A percentile compares a stretch with the other conserved stretches of the same genome.
Conservation (phyloP, 768 basidiomycete species). For the Suillus decipiens region DNA sequence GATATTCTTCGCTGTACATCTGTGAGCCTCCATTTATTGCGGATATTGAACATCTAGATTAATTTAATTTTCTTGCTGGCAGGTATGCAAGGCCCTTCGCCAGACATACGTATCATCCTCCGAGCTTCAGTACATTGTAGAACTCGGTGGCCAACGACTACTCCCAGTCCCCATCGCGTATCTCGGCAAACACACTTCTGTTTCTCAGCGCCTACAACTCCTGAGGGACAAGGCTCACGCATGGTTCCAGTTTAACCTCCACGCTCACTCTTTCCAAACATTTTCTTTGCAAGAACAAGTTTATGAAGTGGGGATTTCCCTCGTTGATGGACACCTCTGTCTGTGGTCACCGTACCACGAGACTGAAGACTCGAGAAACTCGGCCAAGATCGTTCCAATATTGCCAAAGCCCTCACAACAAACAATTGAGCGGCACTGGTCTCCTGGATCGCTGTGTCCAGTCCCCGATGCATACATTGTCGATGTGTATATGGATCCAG, state of each 20-base stretch:
- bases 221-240: not conserved
- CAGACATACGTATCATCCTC: not conserved
- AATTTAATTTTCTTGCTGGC: not conserved
- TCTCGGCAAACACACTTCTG: not conserved
- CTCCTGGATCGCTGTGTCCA: not conserved
- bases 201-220: not conserved
- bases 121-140: constrained; percentile 4
- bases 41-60: not conserved
- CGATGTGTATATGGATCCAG: not conserved
- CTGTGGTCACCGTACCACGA: not conserved
- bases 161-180: not conserved
- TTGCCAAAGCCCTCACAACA: not conserved
- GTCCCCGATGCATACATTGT: not conserved
- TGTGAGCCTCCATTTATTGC: not conserved
- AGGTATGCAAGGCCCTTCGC: not conserved
- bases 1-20: not conserved
- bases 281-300: not conserved
- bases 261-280: not conserved
- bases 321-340: constrained; percentile 4
- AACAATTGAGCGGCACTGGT: not conserved
- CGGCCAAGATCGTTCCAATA: not conserved
- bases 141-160: constrained; percentile 4
- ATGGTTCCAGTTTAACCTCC: constrained; percentile 3
- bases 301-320: not conserved
- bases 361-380: not conserved